phyloP scores from a whole-genome alignment of 139 green algal genomes.

The Chara braunii region DNA sequence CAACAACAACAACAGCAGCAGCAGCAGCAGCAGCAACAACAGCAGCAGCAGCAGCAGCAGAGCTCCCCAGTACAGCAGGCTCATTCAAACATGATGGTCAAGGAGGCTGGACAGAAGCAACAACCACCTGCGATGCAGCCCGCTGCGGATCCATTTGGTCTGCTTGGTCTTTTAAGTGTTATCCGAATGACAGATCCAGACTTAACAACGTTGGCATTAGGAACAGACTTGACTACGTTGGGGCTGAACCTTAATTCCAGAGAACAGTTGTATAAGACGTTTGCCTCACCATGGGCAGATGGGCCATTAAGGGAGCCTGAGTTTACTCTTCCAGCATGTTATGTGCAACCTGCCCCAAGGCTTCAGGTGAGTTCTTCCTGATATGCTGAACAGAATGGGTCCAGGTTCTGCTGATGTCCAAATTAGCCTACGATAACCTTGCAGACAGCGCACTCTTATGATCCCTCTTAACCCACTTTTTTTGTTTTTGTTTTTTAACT shows the following conservation, averaged over 20 bases:
- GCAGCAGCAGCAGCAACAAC: constrained; percentile 12
- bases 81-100: constrained; percentile 10
- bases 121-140: neutral
- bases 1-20: constrained; percentile 18
- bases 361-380: constrained; percentile 38
- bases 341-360: constrained; percentile 60
- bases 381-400: constrained; percentile 35
- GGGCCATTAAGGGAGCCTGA: constrained; percentile 67
- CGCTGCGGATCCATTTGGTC: constrained; percentile 64
- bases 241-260: constrained; percentile 87
- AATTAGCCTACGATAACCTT: too few relatives aligned
- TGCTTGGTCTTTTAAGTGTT: constrained; percentile 84
- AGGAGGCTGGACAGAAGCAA: constrained; percentile 3
- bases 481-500: neutral
- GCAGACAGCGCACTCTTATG: too few relatives aligned
- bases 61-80: neutral
- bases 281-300: constrained; percentile 78
- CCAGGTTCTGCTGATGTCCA: neutral
- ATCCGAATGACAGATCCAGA: constrained; percentile 89
- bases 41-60: constrained; percentile 33
- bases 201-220: constrained; percentile 86
- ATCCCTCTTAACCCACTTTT: too few relatives aligned
- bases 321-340: constrained; percentile 73
- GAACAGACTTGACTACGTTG: constrained; percentile 89
- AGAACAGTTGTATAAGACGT: constrained; percentile 69